These are phyloP conservation scores for Vanrija pseudolonga DNA, from an alignment of 1,284 basidiomycete species.

Conservation along the genomic window DNA sequence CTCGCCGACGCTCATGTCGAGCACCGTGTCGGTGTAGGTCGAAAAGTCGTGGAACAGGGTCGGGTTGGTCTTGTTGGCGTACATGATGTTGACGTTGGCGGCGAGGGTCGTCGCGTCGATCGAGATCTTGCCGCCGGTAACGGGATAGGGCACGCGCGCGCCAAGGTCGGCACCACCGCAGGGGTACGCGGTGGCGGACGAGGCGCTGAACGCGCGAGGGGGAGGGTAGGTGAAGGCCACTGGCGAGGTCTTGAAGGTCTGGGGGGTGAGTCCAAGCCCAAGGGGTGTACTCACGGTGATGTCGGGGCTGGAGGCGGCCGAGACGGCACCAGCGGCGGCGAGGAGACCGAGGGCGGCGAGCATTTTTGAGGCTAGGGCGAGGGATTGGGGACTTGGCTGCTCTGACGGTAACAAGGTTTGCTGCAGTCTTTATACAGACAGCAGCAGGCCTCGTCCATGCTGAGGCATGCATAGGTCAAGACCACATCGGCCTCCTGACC, in stretches of 20 bases:
- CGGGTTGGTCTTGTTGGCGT: slow-evolving; percentile 21
- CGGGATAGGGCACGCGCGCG: not conserved
- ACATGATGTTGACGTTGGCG: slow-evolving; percentile 21
- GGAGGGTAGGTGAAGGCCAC: slow-evolving; percentile 17
- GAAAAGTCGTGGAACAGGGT: slow-evolving; percentile 11
- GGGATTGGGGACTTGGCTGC: too few relatives aligned
- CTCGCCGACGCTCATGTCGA: slow-evolving; percentile 20
- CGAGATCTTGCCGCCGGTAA: slow-evolving; percentile 23
- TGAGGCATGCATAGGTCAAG: too few relatives aligned
- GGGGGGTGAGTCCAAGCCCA: not conserved
- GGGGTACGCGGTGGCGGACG: slow-evolving; percentile 14
- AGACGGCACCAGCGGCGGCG: not conserved
- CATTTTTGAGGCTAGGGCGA: slow-evolving; percentile 7
- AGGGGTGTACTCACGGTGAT: slow-evolving; percentile 16
- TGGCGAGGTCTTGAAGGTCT: slow-evolving; percentile 15
- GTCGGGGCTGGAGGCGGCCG: slow-evolving; percentile 10
- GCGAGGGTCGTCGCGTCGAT: slow-evolving; percentile 12
- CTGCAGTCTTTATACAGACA: not conserved
- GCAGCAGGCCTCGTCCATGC: too few relatives aligned
- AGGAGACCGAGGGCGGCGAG: slow-evolving; percentile 1
- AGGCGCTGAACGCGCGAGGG: slow-evolving; percentile 16
- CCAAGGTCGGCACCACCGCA: slow-evolving; percentile 22
- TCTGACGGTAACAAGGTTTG: not conserved
- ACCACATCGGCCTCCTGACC: too few relatives aligned
- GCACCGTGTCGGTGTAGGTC: slow-evolving; percentile 21